Base-by-base conservation (phyloP, 352 stramenopile genomes). In the Phytophthora ramorum region DNA sequence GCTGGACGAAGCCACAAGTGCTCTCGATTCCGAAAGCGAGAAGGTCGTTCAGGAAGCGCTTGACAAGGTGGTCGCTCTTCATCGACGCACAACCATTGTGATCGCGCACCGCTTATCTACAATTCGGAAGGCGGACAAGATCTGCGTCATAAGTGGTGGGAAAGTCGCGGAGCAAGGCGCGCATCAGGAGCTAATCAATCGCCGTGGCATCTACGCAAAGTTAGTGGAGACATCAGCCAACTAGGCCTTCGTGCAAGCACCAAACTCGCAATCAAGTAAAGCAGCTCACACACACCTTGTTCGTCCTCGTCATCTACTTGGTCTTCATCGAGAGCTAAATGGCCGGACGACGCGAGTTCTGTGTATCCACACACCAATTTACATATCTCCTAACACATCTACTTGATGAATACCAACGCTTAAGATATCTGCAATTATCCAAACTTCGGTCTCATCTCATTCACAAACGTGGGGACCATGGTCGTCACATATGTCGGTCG, bases 21-120 rank as follows among this genome's bases (percentile, higher is more conserved):
- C 83, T 7, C 65, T 98, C 3, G 95, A 99, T 66, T 90, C 72
- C 32, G 68, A 97, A 50, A 98, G 81, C 10, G 94, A 98, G 79
- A 65, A 70, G 26, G 49, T 76, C 17, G 73, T 78, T 5, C 73
- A 78, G 20, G 60, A 63, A 8, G 63, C 65, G 14, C 44, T 81
- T 5, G 73, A 79, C 45, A 75, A 64, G 22, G 45, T 76, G 16
- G 24, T 76, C 6, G 38, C 66, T 30, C 58, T 76, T 8, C 49
- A 71, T 32, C 32, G 54, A 4, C 79, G 78, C n/a, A 98, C 91
- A 9, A 96, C 85, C 30, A 76, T 97, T 51, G 85, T 95, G 40
- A 73, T 98, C 53, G 89, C 92, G 2, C 93, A 98, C 65, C 72
- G 94, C 12, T 64, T 97, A 14, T 87, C 76, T 17, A 97, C 65